Percentiles rank a stretch among this genome's conserved stretches.
phyloP scores from a whole-genome alignment of 164 flowering plant species.

The Tetrastigma voinierianum region DNA sequence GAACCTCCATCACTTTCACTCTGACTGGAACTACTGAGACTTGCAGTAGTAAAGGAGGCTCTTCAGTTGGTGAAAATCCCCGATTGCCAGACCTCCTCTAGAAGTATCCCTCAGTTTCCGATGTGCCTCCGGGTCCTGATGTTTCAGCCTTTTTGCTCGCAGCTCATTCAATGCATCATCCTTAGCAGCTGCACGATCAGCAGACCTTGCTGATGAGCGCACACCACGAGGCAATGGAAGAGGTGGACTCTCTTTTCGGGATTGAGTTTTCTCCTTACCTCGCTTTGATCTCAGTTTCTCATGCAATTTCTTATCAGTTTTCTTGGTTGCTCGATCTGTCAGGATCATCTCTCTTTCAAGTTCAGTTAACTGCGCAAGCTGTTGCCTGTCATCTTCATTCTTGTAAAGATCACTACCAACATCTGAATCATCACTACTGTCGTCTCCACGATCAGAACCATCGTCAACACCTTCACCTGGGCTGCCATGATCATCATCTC shows the following conservation, averaged over 20 bases:
- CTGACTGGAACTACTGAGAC: conserved; percentile 66
- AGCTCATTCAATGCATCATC: conserved; percentile 87
- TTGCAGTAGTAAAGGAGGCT: conserved; percentile 30
- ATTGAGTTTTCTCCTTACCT: too few relatives aligned
- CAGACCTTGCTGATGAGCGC: conserved; percentile 67
- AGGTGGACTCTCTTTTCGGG: too few relatives aligned
- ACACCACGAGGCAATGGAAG: too few relatives aligned
- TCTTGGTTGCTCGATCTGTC: conserved; percentile 61
- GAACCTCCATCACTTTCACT: conserved; percentile 74
- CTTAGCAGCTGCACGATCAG: conserved; percentile 69
- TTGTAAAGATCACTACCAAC: too few relatives aligned
- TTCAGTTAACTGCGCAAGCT: too few relatives aligned
- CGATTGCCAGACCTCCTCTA: conserved; percentile 38
- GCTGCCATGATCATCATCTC: too few relatives aligned
- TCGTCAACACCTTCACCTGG: too few relatives aligned
- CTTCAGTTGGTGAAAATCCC: conserved; percentile 48
- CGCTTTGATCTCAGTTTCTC: conserved; percentile 59
- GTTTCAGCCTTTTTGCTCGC: conserved; percentile 72
- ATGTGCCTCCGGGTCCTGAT: conserved; percentile 66
- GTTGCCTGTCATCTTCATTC: too few relatives aligned
- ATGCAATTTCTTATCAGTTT: conserved; percentile 55
- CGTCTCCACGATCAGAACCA: too few relatives aligned
- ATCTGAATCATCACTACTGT: too few relatives aligned
- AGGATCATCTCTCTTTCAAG: too few relatives aligned
- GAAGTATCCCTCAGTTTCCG: conserved; percentile 54